A percentile compares a stretch with the other conserved stretches of the same genome.
phyloP scores from a whole-genome alignment of 2,329 filamentous ascomycete species.

The Hyphodiscus sp. region DNA sequence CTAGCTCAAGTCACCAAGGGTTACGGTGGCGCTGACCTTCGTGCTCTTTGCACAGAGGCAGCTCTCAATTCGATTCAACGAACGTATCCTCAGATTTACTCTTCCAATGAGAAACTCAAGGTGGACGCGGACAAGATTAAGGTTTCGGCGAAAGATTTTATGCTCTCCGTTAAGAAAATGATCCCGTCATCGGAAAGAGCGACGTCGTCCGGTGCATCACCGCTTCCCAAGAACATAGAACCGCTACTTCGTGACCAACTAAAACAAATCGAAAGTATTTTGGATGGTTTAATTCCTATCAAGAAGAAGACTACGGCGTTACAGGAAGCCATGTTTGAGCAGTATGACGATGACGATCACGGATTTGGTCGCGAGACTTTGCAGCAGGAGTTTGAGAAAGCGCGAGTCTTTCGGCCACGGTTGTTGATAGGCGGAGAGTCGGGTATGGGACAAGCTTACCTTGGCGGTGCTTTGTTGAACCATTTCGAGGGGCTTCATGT shows the following conservation, averaged over 20 bases:
- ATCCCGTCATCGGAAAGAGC: slow-evolving; percentile 91
- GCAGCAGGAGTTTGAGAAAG: slow-evolving; percentile 73
- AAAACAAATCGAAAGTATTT: slow-evolving; percentile 55
- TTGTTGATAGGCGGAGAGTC: slow-evolving; percentile 73
- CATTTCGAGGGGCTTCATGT: slow-evolving; percentile 92
- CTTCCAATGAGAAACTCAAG: slow-evolving; percentile 79
- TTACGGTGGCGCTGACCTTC: slow-evolving; percentile 90
- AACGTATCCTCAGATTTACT: slow-evolving; percentile 94
- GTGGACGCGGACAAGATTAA: slow-evolving; percentile 81
- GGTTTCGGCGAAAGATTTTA: slow-evolving; percentile 90
- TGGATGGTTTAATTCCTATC: slow-evolving; percentile 74
- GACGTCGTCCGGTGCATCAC: slow-evolving; percentile 74
- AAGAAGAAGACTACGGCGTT: slow-evolving; percentile 83
- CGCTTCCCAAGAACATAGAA: slow-evolving; percentile 72
- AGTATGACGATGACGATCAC: slow-evolving; percentile 72
- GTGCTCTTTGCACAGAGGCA: slow-evolving; percentile 91
- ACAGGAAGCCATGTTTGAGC: slow-evolving; percentile 89
- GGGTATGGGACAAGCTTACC: slow-evolving; percentile 92
- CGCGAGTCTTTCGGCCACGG: slow-evolving; percentile 81
- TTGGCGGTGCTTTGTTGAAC: slow-evolving; percentile 78
- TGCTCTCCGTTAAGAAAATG: slow-evolving; percentile 94
- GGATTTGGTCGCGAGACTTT: slow-evolving; percentile 80
- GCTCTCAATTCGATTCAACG: slow-evolving; percentile 93
- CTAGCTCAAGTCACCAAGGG: slow-evolving; percentile 88
- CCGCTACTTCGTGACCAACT: slow-evolving; percentile 74